Percentiles rank a stretch among this genome's conserved stretches.
Conservation (phyloP, 2,329 filamentous ascomycete genomes). For the Coniella lustricola region DNA sequence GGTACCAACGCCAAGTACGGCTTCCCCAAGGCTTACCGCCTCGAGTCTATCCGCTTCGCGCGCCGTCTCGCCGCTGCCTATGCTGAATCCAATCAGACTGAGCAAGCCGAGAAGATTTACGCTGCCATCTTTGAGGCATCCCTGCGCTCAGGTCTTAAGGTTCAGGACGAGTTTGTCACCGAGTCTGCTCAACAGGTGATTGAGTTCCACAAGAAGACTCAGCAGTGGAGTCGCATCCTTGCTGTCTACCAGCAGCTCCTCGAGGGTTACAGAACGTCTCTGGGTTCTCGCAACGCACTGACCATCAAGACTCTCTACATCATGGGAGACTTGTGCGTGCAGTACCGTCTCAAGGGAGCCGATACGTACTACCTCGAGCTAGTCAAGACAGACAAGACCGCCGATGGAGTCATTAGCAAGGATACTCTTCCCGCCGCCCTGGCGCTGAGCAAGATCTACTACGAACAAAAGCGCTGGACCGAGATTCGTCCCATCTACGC, state of each 20-base stretch:
- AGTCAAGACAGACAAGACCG: slow-evolving; percentile 20
- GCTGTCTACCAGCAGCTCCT: slow-evolving; percentile 18
- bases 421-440: slow-evolving; percentile 33
- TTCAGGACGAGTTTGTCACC: slow-evolving; percentile 18
- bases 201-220: slow-evolving; percentile 17
- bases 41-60: slow-evolving; percentile 15
- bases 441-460: slow-evolving; percentile 36
- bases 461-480: slow-evolving; percentile 35
- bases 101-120: slow-evolving; percentile 19
- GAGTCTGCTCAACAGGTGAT: slow-evolving; percentile 17
- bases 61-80: slow-evolving; percentile 16
- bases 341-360: slow-evolving; percentile 19
- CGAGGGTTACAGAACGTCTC: slow-evolving; percentile 15
- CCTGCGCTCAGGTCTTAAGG: slow-evolving; percentile 17
- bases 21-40: slow-evolving; percentile 16
- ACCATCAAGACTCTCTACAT: slow-evolving; percentile 17
- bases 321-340: slow-evolving; percentile 18
- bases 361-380: slow-evolving; percentile 22
- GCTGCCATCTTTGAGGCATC: slow-evolving; percentile 18
- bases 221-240: slow-evolving; percentile 18
- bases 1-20: slow-evolving; percentile 13
- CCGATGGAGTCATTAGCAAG: slow-evolving; percentile 30
- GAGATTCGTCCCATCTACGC: slow-evolving; percentile 34
- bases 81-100: slow-evolving; percentile 18
- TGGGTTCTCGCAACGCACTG: slow-evolving; percentile 17